Conservation (phyloP, 2,329 filamentous ascomycete genomes). For the Penicillium fuscoglaucum region DNA sequence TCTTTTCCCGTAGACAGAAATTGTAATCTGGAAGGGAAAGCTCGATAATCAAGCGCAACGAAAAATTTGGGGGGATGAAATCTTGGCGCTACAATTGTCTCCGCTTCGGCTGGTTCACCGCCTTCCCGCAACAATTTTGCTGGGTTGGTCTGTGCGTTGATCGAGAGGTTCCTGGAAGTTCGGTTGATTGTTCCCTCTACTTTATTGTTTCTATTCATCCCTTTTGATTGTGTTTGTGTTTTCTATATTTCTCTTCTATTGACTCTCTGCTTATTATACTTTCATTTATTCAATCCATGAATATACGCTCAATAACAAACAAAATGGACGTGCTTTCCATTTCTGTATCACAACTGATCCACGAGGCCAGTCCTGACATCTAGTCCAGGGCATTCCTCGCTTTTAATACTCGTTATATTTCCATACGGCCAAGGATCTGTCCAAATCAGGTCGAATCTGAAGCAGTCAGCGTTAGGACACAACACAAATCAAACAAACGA, state of each 20-base stretch:
- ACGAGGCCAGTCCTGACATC: slow-evolving; percentile 21
- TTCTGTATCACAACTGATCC: slow-evolving; percentile 21
- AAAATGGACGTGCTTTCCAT: neutral
- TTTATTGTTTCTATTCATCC: neutral
- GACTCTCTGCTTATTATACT: neutral
- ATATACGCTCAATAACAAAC: neutral
- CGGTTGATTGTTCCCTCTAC: neutral
- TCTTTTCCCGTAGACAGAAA: slow-evolving; percentile 15
- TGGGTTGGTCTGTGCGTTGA: slow-evolving; percentile 5
- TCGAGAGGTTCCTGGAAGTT: neutral
- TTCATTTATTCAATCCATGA: neutral
- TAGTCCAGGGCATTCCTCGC: slow-evolving; percentile 30
- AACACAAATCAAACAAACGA: neutral
- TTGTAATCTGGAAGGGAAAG: slow-evolving; percentile 18
- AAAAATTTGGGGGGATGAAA: slow-evolving; percentile 44
- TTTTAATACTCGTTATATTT: slow-evolving; percentile 27
- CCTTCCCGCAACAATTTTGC: slow-evolving; percentile 14
- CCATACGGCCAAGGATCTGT: slow-evolving; percentile 31
- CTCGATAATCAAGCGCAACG: slow-evolving; percentile 30
- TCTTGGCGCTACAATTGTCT: slow-evolving; percentile 39
- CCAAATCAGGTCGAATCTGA: slow-evolving; percentile 35
- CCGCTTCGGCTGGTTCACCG: slow-evolving; percentile 35
- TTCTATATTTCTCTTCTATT: neutral
- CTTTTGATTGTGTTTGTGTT: neutral
- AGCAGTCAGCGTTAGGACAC: slow-evolving; percentile 4